Evolutionary conservation across 2,329 filamentous ascomycete species (phyloP).

Genomic region (Colletotrichum tamarilloi): DNA sequence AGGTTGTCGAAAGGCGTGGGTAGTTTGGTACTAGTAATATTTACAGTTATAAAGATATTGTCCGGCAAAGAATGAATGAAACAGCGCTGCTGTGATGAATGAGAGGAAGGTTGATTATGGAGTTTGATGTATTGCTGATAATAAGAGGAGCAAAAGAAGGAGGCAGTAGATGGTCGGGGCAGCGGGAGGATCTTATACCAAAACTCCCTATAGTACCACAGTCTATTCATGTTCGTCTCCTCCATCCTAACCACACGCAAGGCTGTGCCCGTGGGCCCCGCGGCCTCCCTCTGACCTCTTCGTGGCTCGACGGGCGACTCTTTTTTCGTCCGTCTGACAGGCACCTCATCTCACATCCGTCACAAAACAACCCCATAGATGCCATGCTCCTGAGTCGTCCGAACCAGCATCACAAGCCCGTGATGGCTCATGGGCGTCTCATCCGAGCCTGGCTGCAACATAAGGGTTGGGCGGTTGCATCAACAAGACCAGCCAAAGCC

Average conservation of each 20-base stretch:
- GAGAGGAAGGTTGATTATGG: constrained; percentile 8
- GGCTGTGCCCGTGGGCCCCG: background rate
- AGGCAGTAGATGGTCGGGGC: constrained; percentile 1
- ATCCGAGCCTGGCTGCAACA: constrained; percentile 30
- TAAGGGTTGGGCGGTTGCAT: constrained; percentile 8
- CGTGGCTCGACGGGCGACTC: background rate
- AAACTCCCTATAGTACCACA: constrained; percentile 4
- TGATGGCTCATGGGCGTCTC: constrained; percentile 25
- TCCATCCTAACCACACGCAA: background rate
- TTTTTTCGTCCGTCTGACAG: constrained; percentile 6
- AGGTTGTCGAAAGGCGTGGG: constrained; percentile 12
- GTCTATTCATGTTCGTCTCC: background rate
- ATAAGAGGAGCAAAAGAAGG: background rate
- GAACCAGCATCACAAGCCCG: constrained; percentile 7
- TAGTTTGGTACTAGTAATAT: constrained; percentile 15
- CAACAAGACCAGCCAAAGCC: constrained; percentile 1
- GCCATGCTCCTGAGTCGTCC: constrained; percentile 14
- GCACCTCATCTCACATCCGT: constrained; percentile 17
- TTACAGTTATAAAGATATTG: constrained; percentile 16
- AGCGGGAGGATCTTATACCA: constrained; percentile 32
- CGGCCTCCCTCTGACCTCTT: constrained; percentile 5
- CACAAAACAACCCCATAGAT: constrained; percentile 4
- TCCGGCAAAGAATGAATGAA: constrained; percentile 18
- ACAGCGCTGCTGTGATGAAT: constrained; percentile 31
- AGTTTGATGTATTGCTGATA: constrained; percentile 23